Evolutionary conservation across 495 filamentous ascomycete genomes (phyloP), one percentile per base, ranked within the genome.

Genomic region (Umbilicaria muhlenbergii): DNA sequence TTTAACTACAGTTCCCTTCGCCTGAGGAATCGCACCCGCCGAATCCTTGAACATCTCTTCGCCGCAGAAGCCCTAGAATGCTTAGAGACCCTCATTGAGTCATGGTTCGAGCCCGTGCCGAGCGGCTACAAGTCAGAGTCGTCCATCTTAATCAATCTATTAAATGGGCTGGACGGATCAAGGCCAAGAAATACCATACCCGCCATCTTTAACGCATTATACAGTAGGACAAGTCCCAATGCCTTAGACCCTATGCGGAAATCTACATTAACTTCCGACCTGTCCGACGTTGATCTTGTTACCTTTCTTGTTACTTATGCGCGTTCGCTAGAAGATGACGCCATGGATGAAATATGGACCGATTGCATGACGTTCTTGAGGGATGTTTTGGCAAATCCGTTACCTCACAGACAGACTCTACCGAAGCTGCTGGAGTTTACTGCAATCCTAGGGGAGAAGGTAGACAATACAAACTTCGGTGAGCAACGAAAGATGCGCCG

Each of bases 321-420:
- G 1, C 72, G 75, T 17, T 89, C 86, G 3, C 65, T 94, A 12
- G 91, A 99, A 53, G 91, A 99, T 51, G 91, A 99, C 66, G 81
- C 91, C n/a, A 89, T 96, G 69, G 92, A 99, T 54, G 91, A 99
- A 61, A 94, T 99, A 28, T 99, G 91, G 91, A 67, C 74, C 33
- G 92, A 99, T 53, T 96, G 89, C 58, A 86, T 86, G 52, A 75
- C 80, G 0, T 99, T 99, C 59, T 58, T 96, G 36, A 79, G 76
- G 42, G 92, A 96, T 59, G 75, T 96, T 5, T 66, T 96, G 21
- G 80, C 81, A 36, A 96, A 99, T 58, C 92, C 92, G 2, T 84
- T 99, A 51, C 92, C 91, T 1, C 89, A 96, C 55, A 72, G 91
- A 38, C 86, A 94, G 56, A 87, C 84, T 16, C 67, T 99, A 17